These are phyloP conservation scores for Anethum foeniculum DNA, from an alignment of 140 eudicot genomes.

Conservation along the genomic window DNA sequence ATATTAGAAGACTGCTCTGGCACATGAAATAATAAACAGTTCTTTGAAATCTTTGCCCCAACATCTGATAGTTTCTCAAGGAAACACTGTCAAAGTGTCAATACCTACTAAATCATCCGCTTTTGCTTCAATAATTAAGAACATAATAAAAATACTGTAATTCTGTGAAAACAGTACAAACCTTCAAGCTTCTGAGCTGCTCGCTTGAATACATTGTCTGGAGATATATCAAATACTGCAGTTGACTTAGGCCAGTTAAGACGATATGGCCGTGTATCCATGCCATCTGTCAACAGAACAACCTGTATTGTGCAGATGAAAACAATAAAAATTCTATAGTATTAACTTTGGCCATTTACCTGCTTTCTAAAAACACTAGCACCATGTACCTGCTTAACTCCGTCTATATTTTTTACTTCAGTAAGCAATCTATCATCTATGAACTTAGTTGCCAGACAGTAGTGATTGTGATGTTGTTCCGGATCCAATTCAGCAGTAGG, in stretches of 20 bases:
- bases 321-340: conserved; percentile 3
- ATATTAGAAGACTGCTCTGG: conserved; percentile 65
- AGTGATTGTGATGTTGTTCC: conserved; percentile 26
- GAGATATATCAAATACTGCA: conserved; percentile 68
- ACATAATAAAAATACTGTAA: neutral
- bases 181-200: conserved; percentile 70
- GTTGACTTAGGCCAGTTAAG: conserved; percentile 86
- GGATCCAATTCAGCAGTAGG: conserved; percentile 32
- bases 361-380: neutral
- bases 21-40: conserved; percentile 65
- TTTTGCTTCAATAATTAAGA: neutral
- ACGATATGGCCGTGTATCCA: conserved; percentile 85
- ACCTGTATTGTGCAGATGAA: conserved; percentile 38
- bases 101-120: neutral
- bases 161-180: conserved; percentile 12
- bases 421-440: conserved; percentile 66
- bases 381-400: conserved; percentile 52
- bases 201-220: conserved; percentile 37
- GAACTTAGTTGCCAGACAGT: conserved; percentile 72
- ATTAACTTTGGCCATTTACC: neutral
- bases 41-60: conserved; percentile 71
- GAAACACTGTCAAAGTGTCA: conserved; percentile 25
- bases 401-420: conserved; percentile 38
- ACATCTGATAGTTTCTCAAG: conserved; percentile 49
- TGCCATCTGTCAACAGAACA: conserved; percentile 90